Evolutionary conservation across 768 basidiomycete species (phyloP).

Genomic region (Amanita jacksonii): DNA sequence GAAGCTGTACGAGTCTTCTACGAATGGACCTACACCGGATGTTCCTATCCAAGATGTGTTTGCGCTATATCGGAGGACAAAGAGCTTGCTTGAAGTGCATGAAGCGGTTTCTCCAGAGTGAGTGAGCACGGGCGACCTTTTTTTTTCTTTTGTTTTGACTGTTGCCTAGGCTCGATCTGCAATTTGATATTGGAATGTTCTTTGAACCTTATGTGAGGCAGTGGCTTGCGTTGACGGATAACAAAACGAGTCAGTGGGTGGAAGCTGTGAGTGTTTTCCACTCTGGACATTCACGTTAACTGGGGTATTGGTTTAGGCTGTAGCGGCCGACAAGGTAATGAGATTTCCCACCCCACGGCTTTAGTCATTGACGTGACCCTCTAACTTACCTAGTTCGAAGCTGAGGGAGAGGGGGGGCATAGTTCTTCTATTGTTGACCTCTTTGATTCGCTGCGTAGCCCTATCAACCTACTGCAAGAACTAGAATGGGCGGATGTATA

Average conservation of each 20-base stretch:
- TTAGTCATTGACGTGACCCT: neutral
- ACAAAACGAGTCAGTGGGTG: constrained; percentile 91
- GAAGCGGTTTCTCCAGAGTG: constrained; percentile 74
- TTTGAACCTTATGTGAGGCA: constrained; percentile 84
- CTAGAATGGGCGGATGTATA: constrained; percentile 90
- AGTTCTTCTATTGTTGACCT: constrained; percentile 97
- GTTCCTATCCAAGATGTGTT: constrained; percentile 89
- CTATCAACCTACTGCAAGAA: constrained; percentile 80
- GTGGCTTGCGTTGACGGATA: constrained; percentile 85
- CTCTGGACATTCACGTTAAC: constrained; percentile 2
- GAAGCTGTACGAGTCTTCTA: constrained; percentile 70
- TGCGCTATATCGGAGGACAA: constrained; percentile 71
- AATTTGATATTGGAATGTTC: constrained; percentile 64
- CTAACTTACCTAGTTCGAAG: constrained; percentile 57
- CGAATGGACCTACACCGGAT: constrained; percentile 81
- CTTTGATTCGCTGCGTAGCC: constrained; percentile 88
- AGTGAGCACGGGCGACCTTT: constrained; percentile 17
- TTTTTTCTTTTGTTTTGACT: neutral
- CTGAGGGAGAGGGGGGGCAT: constrained; percentile 71
- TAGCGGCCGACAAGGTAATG: constrained; percentile 71
- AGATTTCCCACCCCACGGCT: neutral
- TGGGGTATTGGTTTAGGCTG: constrained; percentile 47
- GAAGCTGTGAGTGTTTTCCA: constrained; percentile 55
- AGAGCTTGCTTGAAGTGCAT: constrained; percentile 70
- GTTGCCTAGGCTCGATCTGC: constrained; percentile 36